Conservation (phyloP, 208 protist species). For the Entamoeba moshkovskii region DNA sequence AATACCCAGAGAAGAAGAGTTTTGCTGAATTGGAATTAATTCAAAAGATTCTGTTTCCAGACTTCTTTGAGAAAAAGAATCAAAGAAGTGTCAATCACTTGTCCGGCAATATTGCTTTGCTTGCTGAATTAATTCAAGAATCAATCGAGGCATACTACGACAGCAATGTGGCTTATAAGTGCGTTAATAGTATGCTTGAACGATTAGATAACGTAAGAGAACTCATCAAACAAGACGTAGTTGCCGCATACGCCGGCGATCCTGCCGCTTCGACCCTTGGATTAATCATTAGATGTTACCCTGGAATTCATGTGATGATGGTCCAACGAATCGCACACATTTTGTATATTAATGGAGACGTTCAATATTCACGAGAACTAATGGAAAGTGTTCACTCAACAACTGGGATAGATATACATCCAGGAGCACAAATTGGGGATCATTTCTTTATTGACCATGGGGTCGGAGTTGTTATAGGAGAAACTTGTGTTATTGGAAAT, state of each 20-base stretch:
- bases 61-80: not conserved
- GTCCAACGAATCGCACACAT: not conserved
- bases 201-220: not conserved
- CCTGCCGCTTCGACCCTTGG: not conserved
- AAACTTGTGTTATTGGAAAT: constrained; percentile 38
- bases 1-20: not conserved
- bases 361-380: not conserved
- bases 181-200: not conserved
- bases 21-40: not conserved
- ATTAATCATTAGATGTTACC: not conserved
- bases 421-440: constrained; percentile 31
- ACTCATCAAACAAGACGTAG: not conserved
- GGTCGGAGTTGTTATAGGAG: constrained; percentile 41
- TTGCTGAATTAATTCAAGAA: not conserved
- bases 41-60: not conserved
- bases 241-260: not conserved
- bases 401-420: constrained; percentile 40
- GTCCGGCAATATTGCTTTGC: not conserved
- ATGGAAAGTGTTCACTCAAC: not conserved
- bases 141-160: not conserved
- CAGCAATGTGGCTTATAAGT: not conserved
- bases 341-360: not conserved
- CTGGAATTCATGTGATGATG: not conserved
- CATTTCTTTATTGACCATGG: constrained; percentile 43
- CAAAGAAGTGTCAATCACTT: not conserved